Conservation (phyloP, 1,139 yeast species). For the Yarrowia galli region DNA sequence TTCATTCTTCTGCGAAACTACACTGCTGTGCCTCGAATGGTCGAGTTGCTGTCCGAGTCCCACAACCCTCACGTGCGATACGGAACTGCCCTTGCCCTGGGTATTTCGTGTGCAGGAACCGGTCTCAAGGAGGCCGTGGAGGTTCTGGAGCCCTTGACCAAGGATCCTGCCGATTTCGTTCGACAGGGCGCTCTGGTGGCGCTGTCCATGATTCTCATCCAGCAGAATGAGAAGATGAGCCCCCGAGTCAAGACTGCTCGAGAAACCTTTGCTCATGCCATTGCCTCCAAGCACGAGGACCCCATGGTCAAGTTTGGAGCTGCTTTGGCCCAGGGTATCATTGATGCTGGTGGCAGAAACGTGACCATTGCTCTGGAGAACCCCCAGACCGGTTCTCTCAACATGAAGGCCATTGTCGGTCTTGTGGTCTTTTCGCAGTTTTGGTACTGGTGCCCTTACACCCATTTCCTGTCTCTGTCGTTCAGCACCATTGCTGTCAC, state of each 20-base stretch:
- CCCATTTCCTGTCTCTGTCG: constrained; percentile 90
- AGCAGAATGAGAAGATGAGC: constrained; percentile 85
- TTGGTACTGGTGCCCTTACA: constrained; percentile 99
- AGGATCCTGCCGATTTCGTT: constrained; percentile 95
- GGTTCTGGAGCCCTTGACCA: constrained; percentile 88
- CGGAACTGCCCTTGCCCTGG: constrained; percentile 97
- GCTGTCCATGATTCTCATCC: constrained; percentile 87
- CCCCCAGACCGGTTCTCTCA: constrained; percentile 87
- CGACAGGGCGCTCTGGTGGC: constrained; percentile 98
- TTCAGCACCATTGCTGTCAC: constrained; percentile 91
- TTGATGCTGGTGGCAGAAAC: constrained; percentile 98
- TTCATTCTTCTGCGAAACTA: constrained; percentile 89
- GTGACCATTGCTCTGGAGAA: constrained; percentile 94
- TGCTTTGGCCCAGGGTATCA: constrained; percentile 94
- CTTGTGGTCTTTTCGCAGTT: constrained; percentile 87
- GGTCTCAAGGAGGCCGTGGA: constrained; percentile 88
- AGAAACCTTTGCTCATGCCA: constrained; percentile 74
- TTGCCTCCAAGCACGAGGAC: constrained; percentile 90
- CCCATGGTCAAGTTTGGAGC: constrained; percentile 98
- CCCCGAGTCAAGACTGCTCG: constrained; percentile 83
- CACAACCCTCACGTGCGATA: constrained; percentile 98
- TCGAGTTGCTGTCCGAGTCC: constrained; percentile 88
- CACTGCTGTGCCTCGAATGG: constrained; percentile 93
- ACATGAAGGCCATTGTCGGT: constrained; percentile 91
- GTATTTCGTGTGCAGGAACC: constrained; percentile 97